Evolutionary conservation across 2,329 filamentous ascomycete genomes (phyloP), one percentile per base, ranked within the genome.

Genomic region (Talaromyces sp.): DNA sequence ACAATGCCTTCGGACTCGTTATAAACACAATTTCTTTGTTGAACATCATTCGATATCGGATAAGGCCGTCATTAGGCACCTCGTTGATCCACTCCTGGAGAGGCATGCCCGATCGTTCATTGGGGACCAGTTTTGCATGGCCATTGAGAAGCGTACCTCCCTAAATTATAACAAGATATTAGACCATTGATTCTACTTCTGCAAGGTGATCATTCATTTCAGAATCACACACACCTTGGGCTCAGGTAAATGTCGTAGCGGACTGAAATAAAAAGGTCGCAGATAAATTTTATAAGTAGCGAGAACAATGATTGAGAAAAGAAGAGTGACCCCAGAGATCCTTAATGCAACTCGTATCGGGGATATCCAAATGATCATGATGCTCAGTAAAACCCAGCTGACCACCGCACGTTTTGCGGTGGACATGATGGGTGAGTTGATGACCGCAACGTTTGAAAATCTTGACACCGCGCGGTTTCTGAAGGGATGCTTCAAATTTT

Each of bases 1-100:
- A 58, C 19, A 65, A n/a, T 27, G 63, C 49, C 10, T 61, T 59
- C 11, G 63, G 56, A 31, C 50, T 61, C 19, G 63, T 65, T 31
- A 65, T 27, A 5, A 65, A 56, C 2, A 65, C 27, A 16, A 57
- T 19, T 11, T 63, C 61, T n/a, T 57, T 47, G 52, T 63, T 63
- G 24, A 63, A 49, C 39, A 43, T 47, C 54, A 57, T 58, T 8
- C 61, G 61, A 58, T 57, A 63, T 24, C 50, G 41, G 16, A 63
- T 63, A 31, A 63, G 50, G 2, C 61, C 61, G 16, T 63, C 35
- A 31, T 63, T 63, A 14, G 61, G 61, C 11, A 63, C 52, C 61
- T 62, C 60, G 31, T 62, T 62, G 22, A 62, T 62, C 60, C 60
- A 62, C 41, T 62, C 49, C 47, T 62, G 47, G n/a, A 62, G 33